Conservation (phyloP, 495 filamentous ascomycete genomes). For the Xylaria longipes region DNA sequence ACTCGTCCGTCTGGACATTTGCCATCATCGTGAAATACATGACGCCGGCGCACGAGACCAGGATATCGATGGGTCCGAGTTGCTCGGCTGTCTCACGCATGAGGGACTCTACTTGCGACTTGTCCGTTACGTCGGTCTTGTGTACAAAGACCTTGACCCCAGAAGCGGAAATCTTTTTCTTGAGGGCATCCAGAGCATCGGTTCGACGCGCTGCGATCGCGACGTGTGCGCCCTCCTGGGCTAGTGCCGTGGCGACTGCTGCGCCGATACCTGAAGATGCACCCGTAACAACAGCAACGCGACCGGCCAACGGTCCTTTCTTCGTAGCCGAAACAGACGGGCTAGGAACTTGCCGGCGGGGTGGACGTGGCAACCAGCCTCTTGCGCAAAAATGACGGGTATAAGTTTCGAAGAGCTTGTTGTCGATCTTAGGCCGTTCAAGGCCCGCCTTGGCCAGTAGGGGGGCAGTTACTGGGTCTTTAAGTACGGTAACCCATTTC, state of each 20-base stretch:
- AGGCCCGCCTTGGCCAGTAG: slow-evolving; percentile 56
- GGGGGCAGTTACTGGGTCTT: slow-evolving; percentile 63
- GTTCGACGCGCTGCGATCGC: slow-evolving; percentile 67
- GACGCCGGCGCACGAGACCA: slow-evolving; percentile 72
- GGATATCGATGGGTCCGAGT: slow-evolving; percentile 69
- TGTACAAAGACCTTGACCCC: slow-evolving; percentile 64
- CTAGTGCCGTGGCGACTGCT: slow-evolving; percentile 52
- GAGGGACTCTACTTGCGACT: slow-evolving; percentile 61
- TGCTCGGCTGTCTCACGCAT: slow-evolving; percentile 56
- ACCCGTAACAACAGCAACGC: slow-evolving; percentile 60
- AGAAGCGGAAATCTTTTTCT: slow-evolving; percentile 52
- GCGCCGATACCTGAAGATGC: slow-evolving; percentile 63
- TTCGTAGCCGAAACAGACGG: slow-evolving; percentile 42
- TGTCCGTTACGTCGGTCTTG: slow-evolving; percentile 67
- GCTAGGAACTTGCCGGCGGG: slow-evolving; percentile 49
- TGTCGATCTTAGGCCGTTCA: slow-evolving; percentile 66
- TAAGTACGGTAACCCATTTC: slow-evolving; percentile 62
- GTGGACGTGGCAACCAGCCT: slow-evolving; percentile 67
- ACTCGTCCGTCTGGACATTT: slow-evolving; percentile 67
- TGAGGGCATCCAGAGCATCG: slow-evolving; percentile 64
- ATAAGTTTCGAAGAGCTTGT: slow-evolving; percentile 66
- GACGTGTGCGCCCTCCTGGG: slow-evolving; percentile 63
- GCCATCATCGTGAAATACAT: slow-evolving; percentile 82
- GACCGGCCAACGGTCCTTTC: slow-evolving; percentile 59
- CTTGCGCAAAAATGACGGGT: slow-evolving; percentile 72